Conservation (phyloP, 2,329 filamentous ascomycete species). For the Hypoxylon rubiginosum region DNA sequence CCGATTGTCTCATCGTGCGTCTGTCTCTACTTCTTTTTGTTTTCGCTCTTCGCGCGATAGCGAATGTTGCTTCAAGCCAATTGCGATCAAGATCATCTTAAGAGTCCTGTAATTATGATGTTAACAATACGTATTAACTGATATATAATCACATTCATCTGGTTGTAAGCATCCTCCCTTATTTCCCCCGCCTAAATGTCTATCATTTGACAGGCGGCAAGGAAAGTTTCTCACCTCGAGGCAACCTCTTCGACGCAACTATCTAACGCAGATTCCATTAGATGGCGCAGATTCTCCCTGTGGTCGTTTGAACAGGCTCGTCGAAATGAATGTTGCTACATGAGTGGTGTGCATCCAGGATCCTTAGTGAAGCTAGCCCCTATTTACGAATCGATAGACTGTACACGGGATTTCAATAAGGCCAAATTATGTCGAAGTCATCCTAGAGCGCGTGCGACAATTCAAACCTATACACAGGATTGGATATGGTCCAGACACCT, state of each 20-base stretch:
- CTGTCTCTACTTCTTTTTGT: slow-evolving; percentile 9
- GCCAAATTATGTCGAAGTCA: not conserved
- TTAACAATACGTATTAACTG: slow-evolving; percentile 56
- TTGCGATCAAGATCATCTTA: slow-evolving; percentile 7
- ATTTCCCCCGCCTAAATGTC: not conserved
- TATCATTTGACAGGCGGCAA: slow-evolving; percentile 10
- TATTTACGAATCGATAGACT: slow-evolving; percentile 36
- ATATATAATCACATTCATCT: no score
- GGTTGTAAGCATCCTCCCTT: no score
- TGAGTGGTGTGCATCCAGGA: not conserved
- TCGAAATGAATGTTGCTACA: slow-evolving; percentile 26
- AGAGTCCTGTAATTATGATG: slow-evolving; percentile 14
- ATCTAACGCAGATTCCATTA: slow-evolving; percentile 2
- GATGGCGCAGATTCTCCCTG: slow-evolving; percentile 39
- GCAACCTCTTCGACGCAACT: not conserved
- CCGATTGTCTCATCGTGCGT: slow-evolving; percentile 17
- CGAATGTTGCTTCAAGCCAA: slow-evolving; percentile 11
- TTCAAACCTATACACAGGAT: slow-evolving; percentile 48
- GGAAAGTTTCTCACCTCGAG: slow-evolving; percentile 30
- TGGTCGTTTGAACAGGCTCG: slow-evolving; percentile 36
- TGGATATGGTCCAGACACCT: slow-evolving; percentile 9
- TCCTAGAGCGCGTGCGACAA: not conserved
- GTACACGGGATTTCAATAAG: slow-evolving; percentile 42
- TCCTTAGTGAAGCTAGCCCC: not conserved
- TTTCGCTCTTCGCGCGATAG: slow-evolving; percentile 7